These are phyloP conservation scores for Calonectria honghensis DNA, from an alignment of 2,329 filamentous ascomycete genomes.

Conservation along the genomic window DNA sequence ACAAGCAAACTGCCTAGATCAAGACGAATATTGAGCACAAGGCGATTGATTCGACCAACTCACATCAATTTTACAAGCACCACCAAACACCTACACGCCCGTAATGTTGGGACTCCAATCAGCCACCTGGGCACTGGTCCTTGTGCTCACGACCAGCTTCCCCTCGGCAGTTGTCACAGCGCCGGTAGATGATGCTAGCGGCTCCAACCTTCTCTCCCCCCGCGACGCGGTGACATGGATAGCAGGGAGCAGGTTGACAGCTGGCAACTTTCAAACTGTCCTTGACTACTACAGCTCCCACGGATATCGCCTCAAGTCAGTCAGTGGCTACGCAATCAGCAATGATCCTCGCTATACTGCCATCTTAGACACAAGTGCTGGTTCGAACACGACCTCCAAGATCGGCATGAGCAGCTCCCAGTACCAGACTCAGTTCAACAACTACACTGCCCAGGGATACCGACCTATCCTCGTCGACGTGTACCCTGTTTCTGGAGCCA, in stretches of 20 bases:
- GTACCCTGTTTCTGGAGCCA: constrained; percentile 17
- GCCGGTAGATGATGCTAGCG: constrained; percentile 1
- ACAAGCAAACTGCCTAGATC: not conserved
- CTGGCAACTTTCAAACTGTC: not conserved
- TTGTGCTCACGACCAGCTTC: not conserved
- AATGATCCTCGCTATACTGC: constrained; percentile 24
- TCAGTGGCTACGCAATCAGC: constrained; percentile 31
- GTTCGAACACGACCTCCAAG: not conserved
- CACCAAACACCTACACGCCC: not conserved
- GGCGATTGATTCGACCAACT: not conserved
- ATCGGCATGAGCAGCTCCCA: constrained; percentile 21
- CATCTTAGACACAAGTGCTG: constrained; percentile 18
- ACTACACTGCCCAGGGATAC: constrained; percentile 8
- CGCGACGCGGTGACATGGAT: not conserved
- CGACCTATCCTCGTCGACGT: constrained; percentile 24
- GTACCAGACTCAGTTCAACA: constrained; percentile 26
- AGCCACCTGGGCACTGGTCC: constrained; percentile 1
- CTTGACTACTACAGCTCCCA: not conserved
- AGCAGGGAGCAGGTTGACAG: constrained; percentile 25
- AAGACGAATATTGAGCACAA: not conserved
- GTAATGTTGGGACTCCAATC: constrained; percentile 10
- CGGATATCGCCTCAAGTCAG: constrained; percentile 15
- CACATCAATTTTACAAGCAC: not conserved
- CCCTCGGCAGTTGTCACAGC: not conserved
- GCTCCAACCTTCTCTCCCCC: not conserved